These are phyloP conservation scores for Trichoderma atroviride DNA, from an alignment of 2,329 filamentous ascomycete genomes.

Conservation along the genomic window DNA sequence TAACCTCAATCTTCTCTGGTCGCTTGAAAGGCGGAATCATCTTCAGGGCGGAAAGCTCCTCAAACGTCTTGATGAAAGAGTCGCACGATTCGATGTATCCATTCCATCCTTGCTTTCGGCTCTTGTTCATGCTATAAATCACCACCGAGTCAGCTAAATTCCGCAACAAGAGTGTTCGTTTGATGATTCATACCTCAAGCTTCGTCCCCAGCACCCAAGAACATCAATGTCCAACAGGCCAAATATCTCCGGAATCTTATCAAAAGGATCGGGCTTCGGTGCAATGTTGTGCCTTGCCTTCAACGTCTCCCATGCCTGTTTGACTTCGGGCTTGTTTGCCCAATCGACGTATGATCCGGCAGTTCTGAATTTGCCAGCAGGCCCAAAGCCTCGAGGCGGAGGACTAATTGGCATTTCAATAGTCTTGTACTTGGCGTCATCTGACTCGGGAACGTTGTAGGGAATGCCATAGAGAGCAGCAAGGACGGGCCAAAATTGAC, in stretches of 20 bases:
- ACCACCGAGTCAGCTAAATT: neutral
- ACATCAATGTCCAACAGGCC: slow-evolving; percentile 1
- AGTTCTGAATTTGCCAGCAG: neutral
- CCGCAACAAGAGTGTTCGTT: neutral
- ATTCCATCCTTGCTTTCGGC: slow-evolving; percentile 17
- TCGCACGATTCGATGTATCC: neutral
- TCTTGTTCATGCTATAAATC: neutral
- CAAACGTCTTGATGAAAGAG: neutral
- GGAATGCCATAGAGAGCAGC: slow-evolving; percentile 4
- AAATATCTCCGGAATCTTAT: neutral
- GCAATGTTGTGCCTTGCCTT: neutral
- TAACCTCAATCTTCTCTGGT: neutral
- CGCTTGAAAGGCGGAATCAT: slow-evolving; percentile 10
- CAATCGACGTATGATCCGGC: neutral
- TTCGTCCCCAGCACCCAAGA: neutral
- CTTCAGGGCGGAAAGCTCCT: neutral
- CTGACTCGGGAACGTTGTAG: neutral
- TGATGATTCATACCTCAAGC: neutral
- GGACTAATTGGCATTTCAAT: neutral
- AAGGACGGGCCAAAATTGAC: slow-evolving; percentile 18
- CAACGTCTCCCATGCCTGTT: neutral
- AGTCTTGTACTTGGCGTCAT: slow-evolving; percentile 2
- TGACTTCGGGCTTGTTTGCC: slow-evolving; percentile 13
- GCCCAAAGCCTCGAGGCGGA: slow-evolving; percentile 11
- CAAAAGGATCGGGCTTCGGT: neutral